Conservation (phyloP, 2,329 filamentous ascomycete genomes). For the Colletotrichum navitas region DNA sequence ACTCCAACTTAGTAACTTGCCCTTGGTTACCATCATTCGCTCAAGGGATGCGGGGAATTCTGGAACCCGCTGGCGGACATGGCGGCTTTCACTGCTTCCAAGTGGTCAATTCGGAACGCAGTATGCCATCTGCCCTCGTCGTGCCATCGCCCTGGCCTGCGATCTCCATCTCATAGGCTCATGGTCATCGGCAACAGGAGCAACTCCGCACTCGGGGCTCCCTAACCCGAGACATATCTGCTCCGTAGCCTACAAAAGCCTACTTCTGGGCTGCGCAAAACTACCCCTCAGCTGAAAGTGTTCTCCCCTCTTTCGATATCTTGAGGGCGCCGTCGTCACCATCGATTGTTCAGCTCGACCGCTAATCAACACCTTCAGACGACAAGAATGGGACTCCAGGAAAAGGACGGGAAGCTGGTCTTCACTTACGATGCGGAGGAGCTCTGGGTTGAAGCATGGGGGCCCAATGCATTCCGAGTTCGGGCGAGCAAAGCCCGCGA, state of each 20-base stretch:
- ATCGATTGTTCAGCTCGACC: background rate
- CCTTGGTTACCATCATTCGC: background rate
- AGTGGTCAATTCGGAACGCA: slow-evolving; percentile 26
- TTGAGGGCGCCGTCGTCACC: background rate
- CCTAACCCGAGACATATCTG: background rate
- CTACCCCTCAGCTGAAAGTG: slow-evolving; percentile 13
- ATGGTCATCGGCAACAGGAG: slow-evolving; percentile 28
- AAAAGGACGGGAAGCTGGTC: slow-evolving; percentile 30
- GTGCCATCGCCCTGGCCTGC: slow-evolving; percentile 28
- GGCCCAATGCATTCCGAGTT: slow-evolving; percentile 59
- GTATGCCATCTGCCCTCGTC: slow-evolving; percentile 22
- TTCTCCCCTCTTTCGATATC: background rate
- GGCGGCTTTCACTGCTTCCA: slow-evolving; percentile 33
- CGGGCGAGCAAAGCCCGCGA: slow-evolving; percentile 57
- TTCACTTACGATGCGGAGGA: slow-evolving; percentile 58
- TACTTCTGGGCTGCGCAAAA: background rate
- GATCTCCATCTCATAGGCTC: slow-evolving; percentile 14
- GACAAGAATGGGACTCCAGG: slow-evolving; percentile 22
- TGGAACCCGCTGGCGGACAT: slow-evolving; percentile 15
- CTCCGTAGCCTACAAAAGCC: slow-evolving; percentile 3
- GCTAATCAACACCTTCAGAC: too few species aligned
- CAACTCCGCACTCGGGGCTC: slow-evolving; percentile 27
- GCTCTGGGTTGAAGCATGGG: slow-evolving; percentile 64
- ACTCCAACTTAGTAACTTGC: slow-evolving; percentile 13
- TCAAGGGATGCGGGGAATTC: slow-evolving; percentile 27